Evolutionary conservation across 495 filamentous ascomycete genomes (phyloP), one percentile per base, ranked within the genome.

Genomic region (Podospora appendiculata): DNA sequence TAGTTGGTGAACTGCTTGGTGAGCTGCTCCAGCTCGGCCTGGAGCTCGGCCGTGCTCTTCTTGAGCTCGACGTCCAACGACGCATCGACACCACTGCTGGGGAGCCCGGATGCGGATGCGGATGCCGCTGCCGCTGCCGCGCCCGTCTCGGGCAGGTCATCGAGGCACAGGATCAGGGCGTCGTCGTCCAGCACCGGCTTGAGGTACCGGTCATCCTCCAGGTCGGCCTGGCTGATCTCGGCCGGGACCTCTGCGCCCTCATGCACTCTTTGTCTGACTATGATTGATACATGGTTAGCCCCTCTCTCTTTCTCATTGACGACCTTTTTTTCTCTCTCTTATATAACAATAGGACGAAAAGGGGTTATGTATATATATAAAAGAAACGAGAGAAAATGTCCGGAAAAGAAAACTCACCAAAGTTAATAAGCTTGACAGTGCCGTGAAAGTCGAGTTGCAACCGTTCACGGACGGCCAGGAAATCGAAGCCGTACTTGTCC

Each of bases 171-270:
- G 34, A 97, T 74, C 39, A 96, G 72, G 12, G 90, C 85, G 55
- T 97, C 91, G 59, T 95, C 89, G 58, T 94, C 88, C n/a, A 97
- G 67, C 9, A 88, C 83, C 1, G 91, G 92, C 68, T 87, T 84
- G 47, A 96, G 67, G 59, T 84, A 93, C 48, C 74, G 68, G 50
- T 97, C 90, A 50, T 88, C 82, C 32, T 83, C 73, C 57, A 94
- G 84, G 34, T 79, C 70, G 12, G 69, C 67, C 52, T 69, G 74
- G 9, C 78, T 76, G 43, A 83, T 80, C 33, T 83, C 67, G 48
- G 79, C 70, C 1, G 79, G 77, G 4, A 76, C 65, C 10, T 67
- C 58, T 41, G 79, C 73, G 39, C 72, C 70, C 38, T 73, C 65
- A 44, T 72, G 70, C 8, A 70, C 70, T 9, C 61, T 58, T 45